A percentile compares a stretch with the other conserved stretches of the same genome.
phyloP scores from a whole-genome alignment of 345 rosid genomes.

The Lenwebbia sp. region DNA sequence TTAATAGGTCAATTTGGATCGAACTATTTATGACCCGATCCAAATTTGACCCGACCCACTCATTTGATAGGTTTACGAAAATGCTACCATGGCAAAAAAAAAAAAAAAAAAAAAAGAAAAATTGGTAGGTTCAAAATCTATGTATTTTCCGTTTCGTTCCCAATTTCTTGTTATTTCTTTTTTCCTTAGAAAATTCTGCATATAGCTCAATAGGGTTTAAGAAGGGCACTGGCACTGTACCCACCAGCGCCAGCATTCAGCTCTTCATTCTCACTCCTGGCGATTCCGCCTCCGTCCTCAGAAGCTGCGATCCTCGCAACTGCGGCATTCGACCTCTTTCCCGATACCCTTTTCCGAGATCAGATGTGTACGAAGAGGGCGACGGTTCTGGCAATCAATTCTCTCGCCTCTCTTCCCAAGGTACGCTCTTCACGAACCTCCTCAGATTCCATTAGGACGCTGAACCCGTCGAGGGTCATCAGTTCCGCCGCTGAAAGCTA shows the following conservation, averaged over 20 bases:
- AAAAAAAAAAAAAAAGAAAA: background rate
- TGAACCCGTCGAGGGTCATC: conserved; percentile 12
- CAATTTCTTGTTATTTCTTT: background rate
- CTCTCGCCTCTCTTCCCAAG: conserved; percentile 12
- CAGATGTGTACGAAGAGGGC: conserved; percentile 32
- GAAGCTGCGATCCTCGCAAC: background rate
- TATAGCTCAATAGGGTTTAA: background rate
- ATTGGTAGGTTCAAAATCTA: background rate
- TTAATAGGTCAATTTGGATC: no score
- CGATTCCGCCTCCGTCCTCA: background rate
- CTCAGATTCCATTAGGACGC: conserved; percentile 7
- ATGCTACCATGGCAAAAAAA: no score
- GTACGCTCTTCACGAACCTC: conserved; percentile 9
- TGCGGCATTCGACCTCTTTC: background rate
- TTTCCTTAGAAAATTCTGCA: background rate
- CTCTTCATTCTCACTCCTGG: background rate
- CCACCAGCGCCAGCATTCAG: background rate
- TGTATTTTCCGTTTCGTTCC: background rate
- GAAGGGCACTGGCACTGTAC: background rate
- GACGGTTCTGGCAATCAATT: conserved; percentile 12
- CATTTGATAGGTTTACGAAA: no score
- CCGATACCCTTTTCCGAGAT: background rate
- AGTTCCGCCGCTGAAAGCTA: conserved; percentile 42
- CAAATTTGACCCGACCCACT: no score
- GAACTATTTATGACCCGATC: no score